Evolutionary conservation across 495 filamentous ascomycete genomes (phyloP).

Genomic region (Staphylotrichum tortipilum): DNA sequence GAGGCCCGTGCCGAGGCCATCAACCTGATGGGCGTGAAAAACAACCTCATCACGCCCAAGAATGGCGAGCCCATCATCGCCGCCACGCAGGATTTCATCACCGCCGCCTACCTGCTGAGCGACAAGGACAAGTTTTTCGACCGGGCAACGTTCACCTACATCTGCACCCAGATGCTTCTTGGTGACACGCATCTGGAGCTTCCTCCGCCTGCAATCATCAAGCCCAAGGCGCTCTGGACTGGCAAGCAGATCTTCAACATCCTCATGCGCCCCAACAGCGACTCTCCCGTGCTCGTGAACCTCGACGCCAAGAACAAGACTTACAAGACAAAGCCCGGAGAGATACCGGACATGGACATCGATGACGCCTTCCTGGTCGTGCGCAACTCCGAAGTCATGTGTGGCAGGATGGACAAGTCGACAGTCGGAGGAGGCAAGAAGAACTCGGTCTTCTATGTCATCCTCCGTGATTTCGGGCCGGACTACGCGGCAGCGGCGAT

Average conservation of each 20-base stretch:
- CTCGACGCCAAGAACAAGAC: conserved; percentile 87
- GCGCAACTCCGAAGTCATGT: conserved; percentile 96
- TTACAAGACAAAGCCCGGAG: conserved; percentile 44
- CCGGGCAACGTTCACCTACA: conserved; percentile 72
- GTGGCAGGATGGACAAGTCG: conserved; percentile 94
- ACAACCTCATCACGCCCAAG: conserved; percentile 90
- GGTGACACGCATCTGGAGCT: conserved; percentile 72
- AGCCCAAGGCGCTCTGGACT: conserved; percentile 86
- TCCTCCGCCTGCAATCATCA: conserved; percentile 75
- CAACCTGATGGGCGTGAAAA: conserved; percentile 94
- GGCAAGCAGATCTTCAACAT: conserved; percentile 97
- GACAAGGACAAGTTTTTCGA: conserved; percentile 92
- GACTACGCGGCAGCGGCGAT: conserved; percentile 82
- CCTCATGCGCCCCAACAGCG: conserved; percentile 82
- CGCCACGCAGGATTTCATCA: conserved; percentile 98
- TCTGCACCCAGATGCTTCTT: conserved; percentile 90
- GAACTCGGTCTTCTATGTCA: conserved; percentile 93
- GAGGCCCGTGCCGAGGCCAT: conserved; percentile 94
- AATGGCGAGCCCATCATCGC: conserved; percentile 98
- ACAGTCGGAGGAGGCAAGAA: conserved; percentile 95
- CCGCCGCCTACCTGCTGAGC: conserved; percentile 81
- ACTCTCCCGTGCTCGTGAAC: conserved; percentile 75
- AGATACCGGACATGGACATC: conserved; percentile 63
- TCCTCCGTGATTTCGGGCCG: conserved; percentile 87
- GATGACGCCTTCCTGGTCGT: conserved; percentile 87